Conservation (phyloP, 176 grass and related monocot species). For the Oryza glumipatula region DNA sequence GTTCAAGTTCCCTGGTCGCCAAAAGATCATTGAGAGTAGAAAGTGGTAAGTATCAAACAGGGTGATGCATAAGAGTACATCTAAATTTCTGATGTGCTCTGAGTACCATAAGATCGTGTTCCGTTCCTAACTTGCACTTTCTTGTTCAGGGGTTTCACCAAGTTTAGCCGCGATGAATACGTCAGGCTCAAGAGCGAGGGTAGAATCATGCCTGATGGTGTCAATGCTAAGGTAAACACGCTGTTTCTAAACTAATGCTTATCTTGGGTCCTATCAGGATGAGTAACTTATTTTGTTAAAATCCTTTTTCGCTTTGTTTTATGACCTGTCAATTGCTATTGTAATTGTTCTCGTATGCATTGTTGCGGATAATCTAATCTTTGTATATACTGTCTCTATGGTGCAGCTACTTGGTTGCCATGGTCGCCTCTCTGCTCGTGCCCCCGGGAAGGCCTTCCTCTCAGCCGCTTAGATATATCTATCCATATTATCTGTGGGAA, state of each 20-base stretch:
- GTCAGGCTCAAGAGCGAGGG: conserved; percentile 80
- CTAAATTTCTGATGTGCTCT: background rate
- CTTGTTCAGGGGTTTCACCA: conserved; percentile 77
- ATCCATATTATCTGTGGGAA: background rate
- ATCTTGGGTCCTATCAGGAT: background rate
- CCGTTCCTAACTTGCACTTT: background rate
- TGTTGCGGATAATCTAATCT: background rate
- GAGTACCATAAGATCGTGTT: background rate
- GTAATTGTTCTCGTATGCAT: background rate
- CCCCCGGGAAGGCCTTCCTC: conserved; percentile 52
- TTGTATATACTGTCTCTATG: background rate
- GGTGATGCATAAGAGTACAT: background rate
- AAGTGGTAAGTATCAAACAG: conserved; percentile 56
- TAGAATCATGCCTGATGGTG: conserved; percentile 65
- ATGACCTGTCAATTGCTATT: background rate
- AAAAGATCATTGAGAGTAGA: conserved; percentile 76
- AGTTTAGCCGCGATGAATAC: conserved; percentile 70
- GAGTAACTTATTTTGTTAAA: background rate
- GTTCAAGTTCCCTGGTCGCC: conserved; percentile 86
- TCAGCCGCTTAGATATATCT: conserved; percentile 19
- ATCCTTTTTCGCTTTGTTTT: background rate
- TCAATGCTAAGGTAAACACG: conserved; percentile 68
- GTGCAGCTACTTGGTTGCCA: conserved; percentile 57
- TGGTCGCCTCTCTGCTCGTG: conserved; percentile 41
- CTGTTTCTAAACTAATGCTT: background rate